phyloP scores from a whole-genome alignment of 768 basidiomycete genomes.

The Podaxis carcinomalis region DNA sequence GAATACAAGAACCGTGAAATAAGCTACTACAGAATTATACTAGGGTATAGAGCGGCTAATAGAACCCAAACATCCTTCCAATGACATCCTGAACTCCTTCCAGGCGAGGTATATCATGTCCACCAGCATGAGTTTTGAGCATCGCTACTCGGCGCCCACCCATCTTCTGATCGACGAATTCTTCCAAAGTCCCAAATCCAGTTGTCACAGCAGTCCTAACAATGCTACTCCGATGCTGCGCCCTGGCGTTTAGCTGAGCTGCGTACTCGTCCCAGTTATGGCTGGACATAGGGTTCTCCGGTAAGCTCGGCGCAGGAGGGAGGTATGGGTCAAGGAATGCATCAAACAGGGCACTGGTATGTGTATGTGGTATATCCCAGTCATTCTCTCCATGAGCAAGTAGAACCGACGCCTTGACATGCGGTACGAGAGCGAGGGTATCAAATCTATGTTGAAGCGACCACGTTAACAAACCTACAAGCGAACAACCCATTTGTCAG shows the following conservation, averaged over 20 bases:
- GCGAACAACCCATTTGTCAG: constrained; percentile 3
- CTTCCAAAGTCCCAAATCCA: constrained; percentile 40
- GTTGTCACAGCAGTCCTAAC: constrained; percentile 40
- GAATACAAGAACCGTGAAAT: background rate
- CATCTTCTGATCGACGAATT: constrained; percentile 26
- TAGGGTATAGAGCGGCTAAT: constrained; percentile 6
- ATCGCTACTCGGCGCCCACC: constrained; percentile 46
- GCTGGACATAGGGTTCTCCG: constrained; percentile 29
- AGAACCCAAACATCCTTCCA: constrained; percentile 36
- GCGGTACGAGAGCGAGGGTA: constrained; percentile 53
- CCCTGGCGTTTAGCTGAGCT: constrained; percentile 30
- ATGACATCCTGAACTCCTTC: constrained; percentile 72
- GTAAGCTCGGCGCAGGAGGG: constrained; percentile 30
- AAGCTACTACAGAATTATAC: background rate
- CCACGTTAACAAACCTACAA: constrained; percentile 47
- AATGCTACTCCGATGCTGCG: constrained; percentile 32
- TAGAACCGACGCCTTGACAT: constrained; percentile 62
- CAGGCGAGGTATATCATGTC: constrained; percentile 54
- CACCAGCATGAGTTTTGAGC: constrained; percentile 53
- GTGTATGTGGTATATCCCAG: constrained; percentile 64
- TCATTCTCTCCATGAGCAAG: constrained; percentile 74
- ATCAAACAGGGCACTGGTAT: constrained; percentile 67
- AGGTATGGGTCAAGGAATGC: constrained; percentile 57
- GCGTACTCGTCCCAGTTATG: constrained; percentile 40
- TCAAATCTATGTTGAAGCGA: constrained; percentile 58